Percentiles rank a stretch among this genome's conserved stretches.
Evolutionary conservation across 768 basidiomycete genomes (phyloP).

Genomic region (Lepiota brunneoincarnata): DNA sequence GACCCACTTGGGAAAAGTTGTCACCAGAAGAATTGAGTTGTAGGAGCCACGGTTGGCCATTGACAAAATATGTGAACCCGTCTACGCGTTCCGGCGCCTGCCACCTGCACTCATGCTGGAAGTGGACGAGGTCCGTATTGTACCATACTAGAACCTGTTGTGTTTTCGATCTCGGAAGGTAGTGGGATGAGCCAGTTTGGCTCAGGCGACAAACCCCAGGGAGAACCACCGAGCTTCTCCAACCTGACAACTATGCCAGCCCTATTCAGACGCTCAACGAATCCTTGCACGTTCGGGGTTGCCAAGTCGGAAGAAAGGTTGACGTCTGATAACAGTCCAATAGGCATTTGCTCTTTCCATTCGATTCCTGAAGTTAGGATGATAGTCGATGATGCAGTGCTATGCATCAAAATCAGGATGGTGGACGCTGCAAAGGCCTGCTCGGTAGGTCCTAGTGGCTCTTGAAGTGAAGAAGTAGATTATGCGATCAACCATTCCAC

Average conservation of each 20-base stretch:
- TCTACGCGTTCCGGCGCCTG: neutral
- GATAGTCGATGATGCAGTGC: neutral
- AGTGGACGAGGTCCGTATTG: neutral
- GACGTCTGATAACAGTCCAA: neutral
- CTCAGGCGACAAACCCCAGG: neutral
- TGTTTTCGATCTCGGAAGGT: neutral
- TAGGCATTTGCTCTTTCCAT: neutral
- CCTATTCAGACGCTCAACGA: neutral
- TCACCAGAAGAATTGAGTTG: neutral
- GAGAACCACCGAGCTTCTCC: slow-evolving; percentile 3
- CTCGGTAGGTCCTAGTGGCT: neutral
- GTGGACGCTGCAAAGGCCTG: neutral
- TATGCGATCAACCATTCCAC: neutral
- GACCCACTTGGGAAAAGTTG: neutral
- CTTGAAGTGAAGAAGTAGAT: slow-evolving; percentile 1
- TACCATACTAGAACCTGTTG: neutral
- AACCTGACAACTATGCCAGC: neutral
- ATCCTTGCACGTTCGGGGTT: neutral
- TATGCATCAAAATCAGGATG: neutral
- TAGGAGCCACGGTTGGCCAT: neutral
- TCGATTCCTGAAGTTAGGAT: neutral
- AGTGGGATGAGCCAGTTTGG: slow-evolving; percentile 1
- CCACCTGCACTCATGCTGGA: neutral
- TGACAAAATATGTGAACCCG: neutral
- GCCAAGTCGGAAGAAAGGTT: neutral